These are phyloP conservation scores for Fusarium piperis DNA, from an alignment of 2,329 filamentous ascomycete genomes.

Conservation along the genomic window DNA sequence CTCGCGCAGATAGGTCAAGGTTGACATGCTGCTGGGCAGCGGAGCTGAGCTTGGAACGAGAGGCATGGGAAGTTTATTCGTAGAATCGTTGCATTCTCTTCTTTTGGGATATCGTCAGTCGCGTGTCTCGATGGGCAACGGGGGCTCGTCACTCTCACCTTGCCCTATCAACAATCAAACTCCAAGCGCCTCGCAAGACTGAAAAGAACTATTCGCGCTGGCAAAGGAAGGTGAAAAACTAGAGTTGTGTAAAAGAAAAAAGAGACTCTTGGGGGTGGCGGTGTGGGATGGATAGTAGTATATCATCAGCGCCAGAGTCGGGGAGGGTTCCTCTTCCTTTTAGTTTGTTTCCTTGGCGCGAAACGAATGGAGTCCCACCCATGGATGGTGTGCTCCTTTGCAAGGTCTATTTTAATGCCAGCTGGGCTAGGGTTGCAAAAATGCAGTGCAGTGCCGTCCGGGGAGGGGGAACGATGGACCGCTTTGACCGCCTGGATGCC, in stretches of 20 bases:
- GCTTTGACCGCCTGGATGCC: constrained; percentile 41
- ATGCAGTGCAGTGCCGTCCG: constrained; percentile 34
- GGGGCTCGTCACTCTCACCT: constrained; percentile 2
- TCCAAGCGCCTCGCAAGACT: not conserved
- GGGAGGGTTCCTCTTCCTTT: constrained; percentile 17
- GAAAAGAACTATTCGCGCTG: not conserved
- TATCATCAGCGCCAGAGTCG: constrained; percentile 9
- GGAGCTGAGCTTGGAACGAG: constrained; percentile 32
- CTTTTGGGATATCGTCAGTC: constrained; percentile 1
- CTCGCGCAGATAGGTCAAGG: constrained; percentile 40
- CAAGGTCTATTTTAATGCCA: constrained; percentile 23
- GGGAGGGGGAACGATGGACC: constrained; percentile 24
- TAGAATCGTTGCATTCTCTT: constrained; percentile 11
- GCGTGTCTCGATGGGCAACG: not conserved
- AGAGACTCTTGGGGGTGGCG: constrained; percentile 17
- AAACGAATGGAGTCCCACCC: constrained; percentile 21
- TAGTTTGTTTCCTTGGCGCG: constrained; percentile 34
- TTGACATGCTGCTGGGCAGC: constrained; percentile 32
- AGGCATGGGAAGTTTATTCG: constrained; percentile 20
- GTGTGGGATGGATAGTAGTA: constrained; percentile 23
- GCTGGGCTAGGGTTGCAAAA: constrained; percentile 33
- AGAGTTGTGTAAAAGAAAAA: not conserved
- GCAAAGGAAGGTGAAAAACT: not conserved
- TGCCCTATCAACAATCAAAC: not conserved
- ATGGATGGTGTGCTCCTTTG: constrained; percentile 21